These are phyloP conservation scores for Aspergillus bertholletiae DNA, from an alignment of 495 filamentous ascomycete species.

Conservation along the genomic window DNA sequence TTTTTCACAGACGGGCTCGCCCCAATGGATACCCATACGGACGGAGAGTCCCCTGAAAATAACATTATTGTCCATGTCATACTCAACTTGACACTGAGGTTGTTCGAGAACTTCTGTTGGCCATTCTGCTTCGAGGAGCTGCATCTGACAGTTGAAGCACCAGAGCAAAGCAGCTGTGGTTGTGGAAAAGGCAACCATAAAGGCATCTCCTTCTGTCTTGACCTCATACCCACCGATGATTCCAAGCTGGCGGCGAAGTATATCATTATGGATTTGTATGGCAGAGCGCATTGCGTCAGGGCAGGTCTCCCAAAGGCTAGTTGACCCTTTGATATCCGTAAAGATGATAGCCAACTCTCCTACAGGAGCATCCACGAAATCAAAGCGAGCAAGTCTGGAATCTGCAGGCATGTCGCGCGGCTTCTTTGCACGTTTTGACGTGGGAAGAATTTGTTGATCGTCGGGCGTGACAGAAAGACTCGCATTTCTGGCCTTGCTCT, in stretches of 20 bases:
- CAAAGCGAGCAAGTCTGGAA: slow-evolving; percentile 77
- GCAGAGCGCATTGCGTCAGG: slow-evolving; percentile 92
- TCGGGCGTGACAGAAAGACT: slow-evolving; percentile 66
- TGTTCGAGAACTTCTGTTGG: slow-evolving; percentile 88
- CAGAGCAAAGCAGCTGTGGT: slow-evolving; percentile 90
- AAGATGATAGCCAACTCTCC: slow-evolving; percentile 93
- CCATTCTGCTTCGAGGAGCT: slow-evolving; percentile 85
- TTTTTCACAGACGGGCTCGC: slow-evolving; percentile 86
- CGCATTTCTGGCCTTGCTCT: slow-evolving; percentile 62
- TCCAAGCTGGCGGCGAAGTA: slow-evolving; percentile 88
- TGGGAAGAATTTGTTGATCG: slow-evolving; percentile 65
- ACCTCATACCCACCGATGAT: slow-evolving; percentile 97
- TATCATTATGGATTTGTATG: slow-evolving; percentile 93
- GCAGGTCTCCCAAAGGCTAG: slow-evolving; percentile 92
- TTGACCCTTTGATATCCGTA: slow-evolving; percentile 99
- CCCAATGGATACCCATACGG: slow-evolving; percentile 96
- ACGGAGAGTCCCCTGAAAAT: slow-evolving; percentile 94
- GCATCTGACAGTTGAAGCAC: slow-evolving; percentile 90
- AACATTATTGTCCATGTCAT: slow-evolving; percentile 78
- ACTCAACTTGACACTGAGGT: slow-evolving; percentile 74
- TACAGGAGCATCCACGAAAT: slow-evolving; percentile 85
- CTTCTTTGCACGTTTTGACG: slow-evolving; percentile 60
- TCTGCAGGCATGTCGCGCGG: slow-evolving; percentile 68
- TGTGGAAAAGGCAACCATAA: slow-evolving; percentile 98
- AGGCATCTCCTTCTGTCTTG: slow-evolving; percentile 99